Percentiles rank a stretch among this genome's conserved stretches.
Evolutionary conservation across 805 yeast species (phyloP).

Genomic region (Metschnikowia rubicola): DNA sequence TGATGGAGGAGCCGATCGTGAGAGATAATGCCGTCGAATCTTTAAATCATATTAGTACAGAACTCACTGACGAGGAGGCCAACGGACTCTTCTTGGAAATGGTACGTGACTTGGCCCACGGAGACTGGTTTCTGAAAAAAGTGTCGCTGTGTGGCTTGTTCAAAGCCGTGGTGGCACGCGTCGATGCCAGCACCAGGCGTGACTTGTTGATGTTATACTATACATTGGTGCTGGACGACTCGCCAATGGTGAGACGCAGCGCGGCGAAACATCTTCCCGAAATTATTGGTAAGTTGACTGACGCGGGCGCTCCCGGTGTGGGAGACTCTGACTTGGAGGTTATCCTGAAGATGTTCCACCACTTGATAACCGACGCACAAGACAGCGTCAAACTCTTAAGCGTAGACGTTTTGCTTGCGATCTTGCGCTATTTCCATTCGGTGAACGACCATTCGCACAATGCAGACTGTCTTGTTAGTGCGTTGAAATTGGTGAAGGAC

Average conservation of each 20-base stretch:
- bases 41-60: constrained; percentile 64
- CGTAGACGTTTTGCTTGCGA: constrained; percentile 82
- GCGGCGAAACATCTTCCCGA: constrained; percentile 84
- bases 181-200: constrained; percentile 51
- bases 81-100: constrained; percentile 67
- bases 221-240: constrained; percentile 79
- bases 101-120: constrained; percentile 72
- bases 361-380: constrained; percentile 78
- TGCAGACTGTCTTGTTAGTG: constrained; percentile 58
- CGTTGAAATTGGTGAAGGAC: constrained; percentile 74
- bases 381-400: constrained; percentile 91
- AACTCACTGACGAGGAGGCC: constrained; percentile 61
- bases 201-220: constrained; percentile 65
- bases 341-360: constrained; percentile 77
- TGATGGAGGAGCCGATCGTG: constrained; percentile 94
- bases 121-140: constrained; percentile 92
- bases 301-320: constrained; percentile 34
- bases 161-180: constrained; percentile 61
- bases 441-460: constrained; percentile 57
- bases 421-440: constrained; percentile 63
- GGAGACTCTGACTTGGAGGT: constrained; percentile 70
- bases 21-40: constrained; percentile 92
- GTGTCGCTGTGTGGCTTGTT: constrained; percentile 90
- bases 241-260: constrained; percentile 96
- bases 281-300: constrained; percentile 55